Conservation (phyloP, 257 asterid genomes). For the Perilla frutescens region DNA sequence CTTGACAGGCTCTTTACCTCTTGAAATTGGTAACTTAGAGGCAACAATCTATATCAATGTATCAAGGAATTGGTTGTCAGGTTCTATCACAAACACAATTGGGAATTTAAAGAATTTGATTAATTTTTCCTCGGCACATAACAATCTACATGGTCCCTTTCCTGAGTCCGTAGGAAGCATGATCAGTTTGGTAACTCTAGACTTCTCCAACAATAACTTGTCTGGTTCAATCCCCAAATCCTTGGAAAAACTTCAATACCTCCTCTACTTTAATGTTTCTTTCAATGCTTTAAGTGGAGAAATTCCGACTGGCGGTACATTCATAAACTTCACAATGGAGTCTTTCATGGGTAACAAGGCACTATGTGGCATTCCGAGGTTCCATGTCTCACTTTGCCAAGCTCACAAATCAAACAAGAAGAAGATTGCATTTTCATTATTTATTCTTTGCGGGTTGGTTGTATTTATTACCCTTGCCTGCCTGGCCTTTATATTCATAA, state of each 20-base stretch:
- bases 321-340: constrained; percentile 33
- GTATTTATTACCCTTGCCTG: not conserved
- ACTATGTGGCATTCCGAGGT: constrained; percentile 33
- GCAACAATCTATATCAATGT: constrained; percentile 12
- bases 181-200: constrained; percentile 16
- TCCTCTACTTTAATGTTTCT: constrained; percentile 37
- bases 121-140: not conserved
- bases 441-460: constrained; percentile 24
- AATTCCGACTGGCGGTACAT: constrained; percentile 42
- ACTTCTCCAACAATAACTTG: constrained; percentile 26
- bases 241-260: constrained; percentile 17
- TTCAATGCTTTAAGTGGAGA: constrained; percentile 41
- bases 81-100: constrained; percentile 23
- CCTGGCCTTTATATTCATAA: not conserved
- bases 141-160: constrained; percentile 11
- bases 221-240: constrained; percentile 41
- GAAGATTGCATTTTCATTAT: not conserved
- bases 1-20: constrained; percentile 28
- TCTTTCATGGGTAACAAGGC: constrained; percentile 22
- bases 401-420: too few relatives aligned
- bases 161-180: constrained; percentile 29
- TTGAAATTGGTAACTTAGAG: constrained; percentile 26
- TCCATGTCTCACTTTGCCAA: constrained; percentile 32
- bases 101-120: not conserved
- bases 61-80: constrained; percentile 26